These are phyloP conservation scores for Phialophora tarda DNA, from an alignment of 2,329 filamentous ascomycete genomes.

Conservation along the genomic window DNA sequence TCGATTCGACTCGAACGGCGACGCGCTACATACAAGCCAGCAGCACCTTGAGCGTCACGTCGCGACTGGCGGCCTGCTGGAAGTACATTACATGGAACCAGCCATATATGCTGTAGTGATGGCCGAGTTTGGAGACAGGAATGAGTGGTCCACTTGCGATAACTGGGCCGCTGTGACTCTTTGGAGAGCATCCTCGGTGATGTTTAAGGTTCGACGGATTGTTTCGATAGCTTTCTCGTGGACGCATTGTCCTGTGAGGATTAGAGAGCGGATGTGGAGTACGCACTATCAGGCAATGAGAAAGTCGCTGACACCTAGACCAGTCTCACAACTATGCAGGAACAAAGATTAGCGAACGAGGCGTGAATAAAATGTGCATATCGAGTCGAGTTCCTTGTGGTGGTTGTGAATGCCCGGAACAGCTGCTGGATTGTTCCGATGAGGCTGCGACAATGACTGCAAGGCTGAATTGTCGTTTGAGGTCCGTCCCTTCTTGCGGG, in stretches of 20 bases:
- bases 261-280: slow-evolving; percentile 52
- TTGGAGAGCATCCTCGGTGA: slow-evolving; percentile 30
- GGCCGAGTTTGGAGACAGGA: not conserved
- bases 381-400: not conserved
- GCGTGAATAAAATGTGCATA: not conserved
- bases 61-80: slow-evolving; percentile 26
- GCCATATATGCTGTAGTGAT: not conserved
- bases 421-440: not conserved
- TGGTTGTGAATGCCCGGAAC: too few relatives aligned
- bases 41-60: slow-evolving; percentile 14
- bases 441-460: not conserved
- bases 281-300: slow-evolving; percentile 41
- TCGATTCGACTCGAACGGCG: not conserved
- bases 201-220: slow-evolving; percentile 12
- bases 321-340: not conserved
- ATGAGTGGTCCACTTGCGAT: slow-evolving; percentile 6
- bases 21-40: not conserved
- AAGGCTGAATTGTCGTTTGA: not conserved
- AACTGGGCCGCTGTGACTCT: slow-evolving; percentile 36
- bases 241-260: slow-evolving; percentile 47
- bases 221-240: slow-evolving; percentile 35
- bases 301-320: not conserved
- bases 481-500: not conserved
- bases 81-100: slow-evolving; percentile 10
- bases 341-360: not conserved